Evolutionary conservation across 768 basidiomycete genomes (phyloP), one percentile per base, ranked within the genome.

Genomic region (Cyclocybe cylindracea): DNA sequence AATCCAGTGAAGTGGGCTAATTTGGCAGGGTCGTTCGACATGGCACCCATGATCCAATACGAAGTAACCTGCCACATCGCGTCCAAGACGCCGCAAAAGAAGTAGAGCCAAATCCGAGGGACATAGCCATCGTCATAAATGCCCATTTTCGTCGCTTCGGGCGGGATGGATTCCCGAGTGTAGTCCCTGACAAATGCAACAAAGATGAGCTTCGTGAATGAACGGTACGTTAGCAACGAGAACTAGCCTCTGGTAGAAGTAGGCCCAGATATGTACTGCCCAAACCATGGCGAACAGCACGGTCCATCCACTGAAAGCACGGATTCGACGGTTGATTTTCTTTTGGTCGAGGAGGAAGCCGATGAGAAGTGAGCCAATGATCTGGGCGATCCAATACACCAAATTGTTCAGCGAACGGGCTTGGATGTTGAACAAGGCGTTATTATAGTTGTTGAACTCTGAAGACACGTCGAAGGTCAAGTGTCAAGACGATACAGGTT

Each of bases 41-140:
- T 89, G 10, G 87, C 86, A 38, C 90, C 90, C 80, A 90, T 86
- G 59, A 89, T 73, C 87, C 88, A 90, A 65, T 91, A 90, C 5
- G 85, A 82, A 0, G 83, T 83, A 1, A 87, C 90, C 65, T 93
- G 91, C 88, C 90, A 93, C 82, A 89, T 86, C 1, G 90, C 76
- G 56, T 93, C 91, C 52, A 91, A 75, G 10, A 92, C 61, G 24
- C 89, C 87, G 55, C 83, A 88, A 68, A 85, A 80, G 56, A 89
- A 79, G 67, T 85, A 91, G 4, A 92, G 67, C 69, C 78, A 78
- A 5, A 85, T 70, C 44, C 76, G 76, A 39, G 74, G 79, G 9
- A 77, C 67, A 61, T 88, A 93, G 1, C 67, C 69, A 2, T 66
- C 54, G 57, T 85, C 81, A 46, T 64, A 68, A 44, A 89, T 80